Evolutionary conservation across 139 green algal genomes (phyloP), one percentile per base, ranked within the genome.

Genomic region (Tetradesmus obliquus): DNA sequence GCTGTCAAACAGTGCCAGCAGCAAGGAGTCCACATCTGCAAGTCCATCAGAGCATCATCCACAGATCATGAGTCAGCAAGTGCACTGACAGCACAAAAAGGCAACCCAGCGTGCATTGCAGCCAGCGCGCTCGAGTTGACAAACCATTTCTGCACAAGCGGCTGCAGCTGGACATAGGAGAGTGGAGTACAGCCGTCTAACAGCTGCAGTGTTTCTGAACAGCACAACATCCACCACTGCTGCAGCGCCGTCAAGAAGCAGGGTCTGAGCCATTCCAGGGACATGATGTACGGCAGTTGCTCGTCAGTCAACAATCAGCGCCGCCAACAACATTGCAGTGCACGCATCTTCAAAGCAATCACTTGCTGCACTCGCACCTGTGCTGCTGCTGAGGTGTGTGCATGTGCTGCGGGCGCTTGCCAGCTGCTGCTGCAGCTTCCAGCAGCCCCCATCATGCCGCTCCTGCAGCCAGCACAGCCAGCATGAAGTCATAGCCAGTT

Each of bases 371-470:
- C 9, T 12, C 45, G 8, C 0, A 20, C 54, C 84, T 55, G n/a
- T 53, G 60, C 62, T 80, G 84, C n/a, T 17, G 24, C 32, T 80
- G 22, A 86, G 15, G 15, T 17, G n/a, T 13, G 53, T 72, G 82
- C 53, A 71, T 24, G 53, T 9, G 54, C 60, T 86, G 82, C 22
- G 8, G 12, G 82, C 82, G 17, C n/a, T 53, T 53, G n/a, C 55
- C 62, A 89, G 84, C 55, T 58, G 51, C 19, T 81, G 32, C 12
- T 22, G 62, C 60, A 89, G 51, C 32, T 69, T 74, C 24, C 60
- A 80, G 60, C 84, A 45, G 84, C 84, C 84, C 5, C 84, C 84
- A 45, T 82, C 62, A 81, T 89, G 12, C 2, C 62, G 84, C 4
- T 8, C 53, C 60, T 89, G 84, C 32, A 54, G 82, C 20, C 60